Conservation (phyloP, 805 yeast genomes). For the Kluyveromyces lactis region DNA sequence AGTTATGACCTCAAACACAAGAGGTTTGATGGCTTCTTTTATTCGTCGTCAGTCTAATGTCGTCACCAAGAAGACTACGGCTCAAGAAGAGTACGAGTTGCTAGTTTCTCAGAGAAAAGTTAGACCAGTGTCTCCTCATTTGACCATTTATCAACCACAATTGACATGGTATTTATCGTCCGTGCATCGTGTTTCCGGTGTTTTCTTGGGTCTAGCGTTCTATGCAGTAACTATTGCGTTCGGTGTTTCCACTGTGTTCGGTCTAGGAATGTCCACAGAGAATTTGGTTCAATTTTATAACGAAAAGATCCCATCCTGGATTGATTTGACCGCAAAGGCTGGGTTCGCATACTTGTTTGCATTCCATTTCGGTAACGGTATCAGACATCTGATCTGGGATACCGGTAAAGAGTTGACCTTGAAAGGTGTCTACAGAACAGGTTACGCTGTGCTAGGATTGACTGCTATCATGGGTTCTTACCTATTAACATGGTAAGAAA, state of each 20-base stretch:
- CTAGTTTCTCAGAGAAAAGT: conserved; percentile 73
- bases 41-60: background rate
- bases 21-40: conserved; percentile 15
- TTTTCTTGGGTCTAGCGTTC: conserved; percentile 68
- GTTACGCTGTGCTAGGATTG: conserved; percentile 71
- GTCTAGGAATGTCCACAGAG: conserved; percentile 35
- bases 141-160: conserved; percentile 86
- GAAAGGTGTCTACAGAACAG: conserved; percentile 88
- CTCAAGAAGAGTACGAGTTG: conserved; percentile 56
- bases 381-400: conserved; percentile 95
- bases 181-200: conserved; percentile 83
- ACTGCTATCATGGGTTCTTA: conserved; percentile 49
- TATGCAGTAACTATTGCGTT: conserved; percentile 71
- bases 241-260: conserved; percentile 60
- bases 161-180: conserved; percentile 74
- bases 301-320: conserved; percentile 54
- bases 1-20: conserved; percentile 8
- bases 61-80: conserved; percentile 44
- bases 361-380: conserved; percentile 78
- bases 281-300: conserved; percentile 32
- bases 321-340: conserved; percentile 59
- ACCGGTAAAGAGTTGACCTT: conserved; percentile 68
- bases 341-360: conserved; percentile 74
- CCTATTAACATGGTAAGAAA: conserved; percentile 29
- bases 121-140: conserved; percentile 89